Evolutionary conservation across 768 basidiomycete species (phyloP).

Genomic region (Mycena venus): DNA sequence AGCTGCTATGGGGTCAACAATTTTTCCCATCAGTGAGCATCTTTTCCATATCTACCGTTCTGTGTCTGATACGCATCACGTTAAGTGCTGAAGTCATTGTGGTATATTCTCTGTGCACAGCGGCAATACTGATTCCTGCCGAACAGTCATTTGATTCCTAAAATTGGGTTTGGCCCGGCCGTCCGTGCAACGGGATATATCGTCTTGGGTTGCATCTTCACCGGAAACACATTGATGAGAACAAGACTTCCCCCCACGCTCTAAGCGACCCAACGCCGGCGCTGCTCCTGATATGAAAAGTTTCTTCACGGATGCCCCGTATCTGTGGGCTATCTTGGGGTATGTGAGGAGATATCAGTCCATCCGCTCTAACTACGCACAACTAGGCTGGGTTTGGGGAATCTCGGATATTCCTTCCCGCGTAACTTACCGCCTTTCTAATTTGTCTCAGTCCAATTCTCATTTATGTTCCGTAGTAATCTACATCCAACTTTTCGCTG

Average conservation of each 20-base stretch:
- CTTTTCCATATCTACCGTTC: neutral
- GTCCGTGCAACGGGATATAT: constrained; percentile 3
- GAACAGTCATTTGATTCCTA: neutral
- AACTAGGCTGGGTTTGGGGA: too few species aligned
- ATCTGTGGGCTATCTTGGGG: neutral
- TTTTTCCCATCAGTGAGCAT: neutral
- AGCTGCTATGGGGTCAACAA: neutral
- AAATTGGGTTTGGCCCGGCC: neutral
- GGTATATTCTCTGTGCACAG: neutral
- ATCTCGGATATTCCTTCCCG: too few species aligned
- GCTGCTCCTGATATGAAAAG: neutral
- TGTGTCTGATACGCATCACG: too few species aligned
- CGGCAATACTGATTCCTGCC: too few species aligned
- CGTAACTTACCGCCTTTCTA: too few species aligned
- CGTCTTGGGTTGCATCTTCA: neutral
- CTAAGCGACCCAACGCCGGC: neutral
- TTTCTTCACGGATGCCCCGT: constrained; percentile 1
- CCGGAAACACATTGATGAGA: neutral
- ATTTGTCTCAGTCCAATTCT: too few species aligned
- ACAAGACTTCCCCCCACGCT: neutral
- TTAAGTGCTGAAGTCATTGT: neutral
- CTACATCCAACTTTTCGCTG: neutral
- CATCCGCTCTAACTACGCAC: neutral
- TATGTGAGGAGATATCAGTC: neutral
- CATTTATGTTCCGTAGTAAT: neutral